Conservation (phyloP, 75 land plant genomes). For the Cupressus sempervirens region DNA sequence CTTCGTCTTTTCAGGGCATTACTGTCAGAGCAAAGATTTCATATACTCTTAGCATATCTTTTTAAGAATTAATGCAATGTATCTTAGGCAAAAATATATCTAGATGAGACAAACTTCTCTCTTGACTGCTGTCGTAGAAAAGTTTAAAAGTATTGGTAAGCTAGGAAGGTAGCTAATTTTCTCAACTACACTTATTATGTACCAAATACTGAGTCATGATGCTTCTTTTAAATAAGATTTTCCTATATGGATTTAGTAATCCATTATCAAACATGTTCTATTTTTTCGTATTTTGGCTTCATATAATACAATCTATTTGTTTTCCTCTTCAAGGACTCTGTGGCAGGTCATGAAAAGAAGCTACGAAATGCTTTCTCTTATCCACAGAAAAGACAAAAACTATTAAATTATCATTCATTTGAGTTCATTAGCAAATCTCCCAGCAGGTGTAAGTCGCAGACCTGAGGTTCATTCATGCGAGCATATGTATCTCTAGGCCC, state of each 20-base stretch:
- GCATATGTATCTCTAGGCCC: constrained; percentile 97
- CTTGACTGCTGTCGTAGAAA: too few relatives aligned
- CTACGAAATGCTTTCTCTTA: background rate
- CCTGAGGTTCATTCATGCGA: constrained; percentile 91
- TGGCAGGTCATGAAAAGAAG: background rate
- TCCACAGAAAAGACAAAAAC: background rate
- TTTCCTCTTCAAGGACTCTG: background rate
- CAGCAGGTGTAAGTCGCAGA: constrained; percentile 11
- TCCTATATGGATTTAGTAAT: too few relatives aligned
- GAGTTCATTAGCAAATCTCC: background rate
- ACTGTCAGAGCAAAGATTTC: too few relatives aligned
- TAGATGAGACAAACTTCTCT: too few relatives aligned
- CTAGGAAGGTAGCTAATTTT: too few relatives aligned
- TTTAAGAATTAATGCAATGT: too few relatives aligned
- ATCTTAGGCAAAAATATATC: too few relatives aligned
- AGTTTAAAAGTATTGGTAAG: too few relatives aligned
- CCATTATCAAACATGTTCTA: background rate
- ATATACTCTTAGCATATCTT: too few relatives aligned
- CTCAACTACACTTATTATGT: too few relatives aligned
- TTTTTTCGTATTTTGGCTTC: background rate
- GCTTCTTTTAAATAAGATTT: background rate
- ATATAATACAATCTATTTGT: background rate
- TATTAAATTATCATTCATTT: background rate
- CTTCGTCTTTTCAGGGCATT: too few relatives aligned
- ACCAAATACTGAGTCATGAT: background rate